phyloP scores from a whole-genome alignment of 2,329 filamentous ascomycete genomes.

The Penicillium crustosum region DNA sequence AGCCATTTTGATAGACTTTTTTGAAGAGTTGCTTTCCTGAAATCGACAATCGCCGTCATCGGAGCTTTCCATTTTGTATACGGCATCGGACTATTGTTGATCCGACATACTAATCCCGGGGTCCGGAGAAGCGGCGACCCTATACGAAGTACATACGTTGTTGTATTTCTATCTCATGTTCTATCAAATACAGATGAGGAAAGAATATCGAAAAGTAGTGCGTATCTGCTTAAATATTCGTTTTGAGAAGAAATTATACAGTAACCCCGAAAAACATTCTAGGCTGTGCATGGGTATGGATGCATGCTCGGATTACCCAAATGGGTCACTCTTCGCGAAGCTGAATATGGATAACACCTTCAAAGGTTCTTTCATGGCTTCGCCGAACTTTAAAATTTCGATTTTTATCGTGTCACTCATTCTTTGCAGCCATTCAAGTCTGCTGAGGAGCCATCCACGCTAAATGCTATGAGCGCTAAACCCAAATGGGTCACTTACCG shows the following conservation, averaged over 20 bases:
- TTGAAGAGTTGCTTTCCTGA: conserved; percentile 21
- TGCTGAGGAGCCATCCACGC: not conserved
- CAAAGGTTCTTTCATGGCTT: not conserved
- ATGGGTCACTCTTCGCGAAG: conserved; percentile 25
- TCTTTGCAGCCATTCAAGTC: not conserved
- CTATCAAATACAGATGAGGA: not conserved
- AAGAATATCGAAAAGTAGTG: not conserved
- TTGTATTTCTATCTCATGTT: not conserved
- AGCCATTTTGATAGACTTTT: conserved; percentile 32
- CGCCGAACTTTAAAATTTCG: not conserved
- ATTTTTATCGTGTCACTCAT: not conserved
- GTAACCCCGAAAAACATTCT: not conserved
- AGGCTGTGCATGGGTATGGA: no score
- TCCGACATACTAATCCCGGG: conserved; percentile 21
- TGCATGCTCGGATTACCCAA: not conserved
- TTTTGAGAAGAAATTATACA: not conserved
- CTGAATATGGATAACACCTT: not conserved
- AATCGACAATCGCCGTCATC: conserved; percentile 30
- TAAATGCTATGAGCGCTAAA: not conserved
- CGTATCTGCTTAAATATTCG: not conserved
- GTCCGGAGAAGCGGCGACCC: conserved; percentile 14
- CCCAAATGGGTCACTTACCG: not conserved
- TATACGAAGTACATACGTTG: not conserved
- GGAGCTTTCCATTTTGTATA: conserved; percentile 31
- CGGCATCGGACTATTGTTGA: conserved; percentile 23